Conservation (phyloP, 1,284 basidiomycete genomes). For the Cryptococcus sp. region DNA sequence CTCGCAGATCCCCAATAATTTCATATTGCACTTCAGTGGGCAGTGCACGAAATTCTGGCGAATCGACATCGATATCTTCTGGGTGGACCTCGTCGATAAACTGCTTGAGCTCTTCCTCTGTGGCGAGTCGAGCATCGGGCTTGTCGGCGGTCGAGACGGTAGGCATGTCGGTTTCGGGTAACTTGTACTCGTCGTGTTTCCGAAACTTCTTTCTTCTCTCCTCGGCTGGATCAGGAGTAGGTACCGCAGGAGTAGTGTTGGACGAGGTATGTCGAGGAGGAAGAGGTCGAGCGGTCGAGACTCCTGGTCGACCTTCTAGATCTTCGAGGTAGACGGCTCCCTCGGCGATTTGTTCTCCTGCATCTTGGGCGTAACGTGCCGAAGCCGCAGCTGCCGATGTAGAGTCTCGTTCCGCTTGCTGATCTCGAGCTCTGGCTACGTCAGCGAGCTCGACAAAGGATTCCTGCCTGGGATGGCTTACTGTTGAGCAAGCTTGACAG, state of each 20-base stretch:
- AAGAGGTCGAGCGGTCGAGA: conserved; percentile 16
- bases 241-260: not conserved
- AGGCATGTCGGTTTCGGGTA: conserved; percentile 59
- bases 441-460: too few species aligned
- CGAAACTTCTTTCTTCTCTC: conserved; percentile 38
- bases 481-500: conserved; percentile 65
- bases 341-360: conserved; percentile 54
- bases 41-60: conserved; percentile 82
- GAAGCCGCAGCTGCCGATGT: conserved; percentile 15
- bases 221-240: conserved; percentile 19
- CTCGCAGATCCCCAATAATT: conserved; percentile 88
- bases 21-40: conserved; percentile 97
- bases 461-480: too few species aligned
- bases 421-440: conserved; percentile 18
- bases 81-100: conserved; percentile 92
- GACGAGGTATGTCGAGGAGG: not conserved
- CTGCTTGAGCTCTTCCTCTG: conserved; percentile 79
- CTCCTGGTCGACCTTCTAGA: conserved; percentile 51
- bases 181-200: conserved; percentile 69
- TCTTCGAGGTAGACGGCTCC: conserved; percentile 81
- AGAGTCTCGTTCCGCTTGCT: conserved; percentile 33
- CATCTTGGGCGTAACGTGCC: conserved; percentile 32
- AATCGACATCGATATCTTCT: conserved; percentile 83
- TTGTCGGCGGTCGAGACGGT: conserved; percentile 51
- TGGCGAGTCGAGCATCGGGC: conserved; percentile 84